These are phyloP conservation scores for Persicaria maculosa DNA, from an alignment of 148 eudicot species.

Conservation along the genomic window DNA sequence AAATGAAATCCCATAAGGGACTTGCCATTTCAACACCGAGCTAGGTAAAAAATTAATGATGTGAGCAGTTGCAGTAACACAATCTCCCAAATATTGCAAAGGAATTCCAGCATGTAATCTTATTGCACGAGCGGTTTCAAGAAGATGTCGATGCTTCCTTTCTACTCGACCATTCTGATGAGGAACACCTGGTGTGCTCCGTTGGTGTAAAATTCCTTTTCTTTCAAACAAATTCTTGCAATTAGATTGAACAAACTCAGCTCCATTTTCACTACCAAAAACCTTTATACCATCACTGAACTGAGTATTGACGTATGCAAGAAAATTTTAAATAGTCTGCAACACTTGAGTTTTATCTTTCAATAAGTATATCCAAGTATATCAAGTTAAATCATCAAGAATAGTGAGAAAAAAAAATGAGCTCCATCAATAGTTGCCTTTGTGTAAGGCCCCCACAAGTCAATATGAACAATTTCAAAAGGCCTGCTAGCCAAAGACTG, in stretches of 20 bases:
- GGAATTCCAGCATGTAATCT: slow-evolving; percentile 26
- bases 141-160: too few species aligned
- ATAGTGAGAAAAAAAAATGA: background rate
- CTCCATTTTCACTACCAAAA: background rate
- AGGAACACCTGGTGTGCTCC: background rate
- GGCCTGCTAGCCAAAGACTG: too few species aligned
- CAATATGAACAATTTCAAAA: too few species aligned
- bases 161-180: too few species aligned
- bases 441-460: background rate
- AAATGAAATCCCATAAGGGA: background rate
- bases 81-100: background rate
- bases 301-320: background rate
- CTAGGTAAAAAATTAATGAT: too few species aligned
- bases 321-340: too few species aligned
- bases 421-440: background rate
- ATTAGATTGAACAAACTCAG: background rate
- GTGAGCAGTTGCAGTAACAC: background rate
- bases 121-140: too few species aligned
- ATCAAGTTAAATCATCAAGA: background rate
- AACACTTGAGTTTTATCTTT: background rate
- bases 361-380: background rate
- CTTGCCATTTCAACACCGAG: background rate
- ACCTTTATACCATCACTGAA: background rate
- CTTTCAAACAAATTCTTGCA: background rate
- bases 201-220: background rate